Percentiles rank a stretch among this genome's conserved stretches.
These are phyloP conservation scores for Capronia coronata DNA, from an alignment of 2,329 filamentous ascomycete species.

Conservation along the genomic window DNA sequence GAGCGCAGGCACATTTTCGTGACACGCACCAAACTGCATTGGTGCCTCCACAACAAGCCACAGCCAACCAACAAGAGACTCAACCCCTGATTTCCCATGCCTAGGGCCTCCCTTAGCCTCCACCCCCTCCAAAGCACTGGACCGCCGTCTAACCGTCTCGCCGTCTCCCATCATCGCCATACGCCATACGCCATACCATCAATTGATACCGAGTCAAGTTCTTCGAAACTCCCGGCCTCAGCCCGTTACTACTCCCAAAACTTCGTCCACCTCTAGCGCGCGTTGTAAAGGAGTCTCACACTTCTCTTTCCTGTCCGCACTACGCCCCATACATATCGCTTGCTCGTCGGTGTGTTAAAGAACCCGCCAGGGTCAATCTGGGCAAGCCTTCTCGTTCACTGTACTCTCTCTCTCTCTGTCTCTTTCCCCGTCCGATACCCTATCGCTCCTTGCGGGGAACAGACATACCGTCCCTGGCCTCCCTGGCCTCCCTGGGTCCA, in stretches of 20 bases:
- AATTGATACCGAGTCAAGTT: no score
- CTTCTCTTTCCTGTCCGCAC: neutral
- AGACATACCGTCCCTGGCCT: neutral
- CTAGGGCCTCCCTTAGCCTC: neutral
- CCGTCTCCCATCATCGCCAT: neutral
- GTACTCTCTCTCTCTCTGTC: no score
- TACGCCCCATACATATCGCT: neutral
- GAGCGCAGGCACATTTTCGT: conserved; percentile 8
- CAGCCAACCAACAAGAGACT: neutral
- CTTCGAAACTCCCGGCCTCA: no score
- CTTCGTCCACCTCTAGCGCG: conserved; percentile 5
- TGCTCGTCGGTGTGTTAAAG: neutral
- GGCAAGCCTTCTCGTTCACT: neutral
- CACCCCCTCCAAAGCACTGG: neutral
- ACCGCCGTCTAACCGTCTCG: no score
- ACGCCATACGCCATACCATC: no score
- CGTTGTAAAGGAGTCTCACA: neutral
- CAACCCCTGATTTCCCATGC: conserved; percentile 7
- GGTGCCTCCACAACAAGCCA: conserved; percentile 9
- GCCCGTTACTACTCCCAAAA: neutral
- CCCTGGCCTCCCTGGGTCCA: neutral
- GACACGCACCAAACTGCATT: conserved; percentile 12
- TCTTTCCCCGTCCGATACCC: conserved; percentile 6
- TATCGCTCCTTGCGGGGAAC: conserved; percentile 14
- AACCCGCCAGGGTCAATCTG: neutral